Evolutionary conservation across 768 basidiomycete species (phyloP).

Genomic region (Rhodosporidiobolus sp.): DNA sequence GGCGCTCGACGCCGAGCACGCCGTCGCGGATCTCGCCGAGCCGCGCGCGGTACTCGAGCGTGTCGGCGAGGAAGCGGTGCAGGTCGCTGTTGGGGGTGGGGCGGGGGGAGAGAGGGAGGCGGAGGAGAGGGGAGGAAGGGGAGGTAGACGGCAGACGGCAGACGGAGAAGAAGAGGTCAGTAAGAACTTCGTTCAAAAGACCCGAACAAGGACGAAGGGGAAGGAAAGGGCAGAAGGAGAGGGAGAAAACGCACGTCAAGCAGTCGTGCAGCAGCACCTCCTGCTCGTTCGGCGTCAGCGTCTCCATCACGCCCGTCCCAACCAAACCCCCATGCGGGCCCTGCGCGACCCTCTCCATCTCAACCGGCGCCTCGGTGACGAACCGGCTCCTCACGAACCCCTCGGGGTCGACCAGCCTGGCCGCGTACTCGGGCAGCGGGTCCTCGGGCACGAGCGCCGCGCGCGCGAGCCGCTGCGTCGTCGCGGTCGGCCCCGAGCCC

Average conservation of each 20-base stretch:
- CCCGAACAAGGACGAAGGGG: not conserved
- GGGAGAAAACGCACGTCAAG: constrained; percentile 25
- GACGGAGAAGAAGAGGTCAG: too few relatives aligned
- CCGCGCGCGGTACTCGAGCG: constrained; percentile 43
- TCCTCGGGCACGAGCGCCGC: constrained; percentile 9
- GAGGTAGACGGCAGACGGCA: not conserved
- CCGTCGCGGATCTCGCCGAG: constrained; percentile 44
- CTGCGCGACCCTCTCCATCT: constrained; percentile 19
- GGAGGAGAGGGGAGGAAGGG: not conserved
- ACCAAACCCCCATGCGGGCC: not conserved
- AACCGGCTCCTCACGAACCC: constrained; percentile 27
- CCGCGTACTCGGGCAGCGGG: constrained; percentile 32
- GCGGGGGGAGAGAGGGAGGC: not conserved
- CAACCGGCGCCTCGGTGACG: constrained; percentile 27
- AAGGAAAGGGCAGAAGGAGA: not conserved
- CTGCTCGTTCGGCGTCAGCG: constrained; percentile 39
- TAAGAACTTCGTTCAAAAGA: too few relatives aligned
- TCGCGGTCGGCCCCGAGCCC: not conserved
- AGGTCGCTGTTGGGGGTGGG: constrained; percentile 31
- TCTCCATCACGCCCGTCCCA: constrained; percentile 8
- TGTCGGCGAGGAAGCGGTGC: constrained; percentile 43
- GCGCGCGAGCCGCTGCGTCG: not conserved
- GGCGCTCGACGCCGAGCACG: constrained; percentile 41
- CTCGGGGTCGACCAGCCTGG: constrained; percentile 35
- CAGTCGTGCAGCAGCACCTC: constrained; percentile 43